A percentile compares a stretch with the other conserved stretches of the same genome.
These are phyloP conservation scores for Taphrina wiesneri DNA, from an alignment of 1,139 yeast species.

Conservation along the genomic window DNA sequence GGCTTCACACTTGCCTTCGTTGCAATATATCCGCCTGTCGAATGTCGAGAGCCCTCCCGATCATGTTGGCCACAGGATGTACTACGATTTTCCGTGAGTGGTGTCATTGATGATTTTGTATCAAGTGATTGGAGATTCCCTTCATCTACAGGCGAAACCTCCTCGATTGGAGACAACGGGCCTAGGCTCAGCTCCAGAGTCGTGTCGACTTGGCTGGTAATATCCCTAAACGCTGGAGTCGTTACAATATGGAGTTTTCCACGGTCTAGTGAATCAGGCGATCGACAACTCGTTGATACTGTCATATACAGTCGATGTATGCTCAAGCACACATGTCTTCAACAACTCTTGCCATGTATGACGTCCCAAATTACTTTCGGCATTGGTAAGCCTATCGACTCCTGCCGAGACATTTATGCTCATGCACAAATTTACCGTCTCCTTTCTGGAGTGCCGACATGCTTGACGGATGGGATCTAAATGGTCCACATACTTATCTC, in stretches of 20 bases:
- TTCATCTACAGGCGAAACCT: neutral
- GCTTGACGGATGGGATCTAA: neutral
- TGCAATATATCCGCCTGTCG: neutral
- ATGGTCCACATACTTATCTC: neutral
- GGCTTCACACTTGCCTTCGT: neutral
- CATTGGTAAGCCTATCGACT: neutral
- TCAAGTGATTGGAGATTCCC: neutral
- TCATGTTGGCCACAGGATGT: neutral
- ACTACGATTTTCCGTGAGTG: neutral
- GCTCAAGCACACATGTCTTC: too few species aligned
- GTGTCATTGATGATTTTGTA: neutral
- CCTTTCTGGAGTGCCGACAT: neutral
- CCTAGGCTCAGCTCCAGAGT: neutral
- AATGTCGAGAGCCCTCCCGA: neutral
- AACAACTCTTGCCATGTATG: neutral
- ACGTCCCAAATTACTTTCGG: neutral
- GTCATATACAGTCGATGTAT: too few species aligned
- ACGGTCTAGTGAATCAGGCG: neutral
- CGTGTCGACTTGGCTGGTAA: neutral
- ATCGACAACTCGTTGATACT: too few species aligned
- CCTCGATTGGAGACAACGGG: neutral
- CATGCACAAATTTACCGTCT: neutral
- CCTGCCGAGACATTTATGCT: neutral
- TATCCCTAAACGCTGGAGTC: neutral
- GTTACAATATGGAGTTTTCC: neutral